phyloP scores from a whole-genome alignment of 176 grass and related monocot genomes.

The Melocanna baccifera region DNA sequence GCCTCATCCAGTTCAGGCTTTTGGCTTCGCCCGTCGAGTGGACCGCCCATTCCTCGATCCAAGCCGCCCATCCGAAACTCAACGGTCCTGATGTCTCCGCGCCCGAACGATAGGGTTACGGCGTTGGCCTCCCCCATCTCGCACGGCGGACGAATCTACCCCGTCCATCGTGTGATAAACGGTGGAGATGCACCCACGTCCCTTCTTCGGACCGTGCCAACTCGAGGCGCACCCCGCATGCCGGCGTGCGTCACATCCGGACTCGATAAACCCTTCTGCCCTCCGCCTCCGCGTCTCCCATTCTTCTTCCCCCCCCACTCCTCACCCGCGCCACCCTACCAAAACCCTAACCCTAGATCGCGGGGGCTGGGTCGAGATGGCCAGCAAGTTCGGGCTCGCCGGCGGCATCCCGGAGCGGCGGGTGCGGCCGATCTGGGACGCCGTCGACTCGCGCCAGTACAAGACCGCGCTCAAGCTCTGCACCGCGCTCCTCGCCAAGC shows the following conservation, averaged over 20 bases:
- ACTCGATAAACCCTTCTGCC: constrained; percentile 49
- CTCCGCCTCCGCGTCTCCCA: constrained; percentile 4
- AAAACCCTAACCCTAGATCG: constrained; percentile 59
- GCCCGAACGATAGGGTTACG: constrained; percentile 19
- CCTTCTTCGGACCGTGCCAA: constrained; percentile 24
- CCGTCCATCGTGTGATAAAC: background rate
- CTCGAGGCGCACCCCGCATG: background rate
- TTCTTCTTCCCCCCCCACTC: background rate
- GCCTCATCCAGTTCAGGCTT: background rate
- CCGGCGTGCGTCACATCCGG: constrained; percentile 24
- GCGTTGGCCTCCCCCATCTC: background rate
- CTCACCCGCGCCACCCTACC: background rate
- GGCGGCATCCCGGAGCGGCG: constrained; percentile 88
- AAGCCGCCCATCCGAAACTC: background rate
- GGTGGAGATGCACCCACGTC: background rate
- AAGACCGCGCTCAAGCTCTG: constrained; percentile 81
- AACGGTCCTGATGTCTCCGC: background rate
- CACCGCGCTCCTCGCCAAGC: constrained; percentile 60
- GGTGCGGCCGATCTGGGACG: constrained; percentile 96
- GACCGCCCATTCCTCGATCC: background rate
- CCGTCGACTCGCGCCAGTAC: constrained; percentile 91
- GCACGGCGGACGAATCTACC: background rate
- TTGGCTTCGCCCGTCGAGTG: background rate
- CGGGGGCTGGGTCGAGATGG: constrained; percentile 37
- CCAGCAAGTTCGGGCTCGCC: constrained; percentile 80